These are phyloP conservation scores for Saccharomycopsis fodiens DNA, from an alignment of 805 yeast genomes.

Conservation along the genomic window DNA sequence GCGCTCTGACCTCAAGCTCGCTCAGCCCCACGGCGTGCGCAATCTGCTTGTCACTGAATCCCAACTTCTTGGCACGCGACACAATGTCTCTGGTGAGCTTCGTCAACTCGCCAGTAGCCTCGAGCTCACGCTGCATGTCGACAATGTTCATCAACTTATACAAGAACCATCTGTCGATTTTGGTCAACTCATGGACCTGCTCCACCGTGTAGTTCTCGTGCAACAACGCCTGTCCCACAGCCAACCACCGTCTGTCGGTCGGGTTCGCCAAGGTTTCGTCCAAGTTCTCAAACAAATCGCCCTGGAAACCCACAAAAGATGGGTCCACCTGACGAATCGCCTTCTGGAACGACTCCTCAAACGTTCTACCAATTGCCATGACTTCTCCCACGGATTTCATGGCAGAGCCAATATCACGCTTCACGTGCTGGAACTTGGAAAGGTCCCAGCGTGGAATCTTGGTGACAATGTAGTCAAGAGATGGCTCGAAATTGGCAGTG, in stretches of 20 bases:
- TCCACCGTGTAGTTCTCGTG: conserved; percentile 91
- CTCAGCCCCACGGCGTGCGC: conserved; percentile 62
- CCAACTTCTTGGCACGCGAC: conserved; percentile 80
- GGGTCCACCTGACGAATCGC: conserved; percentile 96
- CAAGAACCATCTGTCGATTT: conserved; percentile 94
- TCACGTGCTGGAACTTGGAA: conserved; percentile 90
- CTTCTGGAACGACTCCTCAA: conserved; percentile 96
- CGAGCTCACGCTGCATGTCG: conserved; percentile 75
- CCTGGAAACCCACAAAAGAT: conserved; percentile 84
- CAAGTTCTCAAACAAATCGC: conserved; percentile 64
- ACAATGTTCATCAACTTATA: conserved; percentile 90
- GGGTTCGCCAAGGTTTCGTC: conserved; percentile 77
- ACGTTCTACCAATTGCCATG: conserved; percentile 97
- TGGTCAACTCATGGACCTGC: conserved; percentile 81
- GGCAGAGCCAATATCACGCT: conserved; percentile 87
- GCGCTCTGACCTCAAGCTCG: conserved; percentile 77
- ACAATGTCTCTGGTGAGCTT: conserved; percentile 62
- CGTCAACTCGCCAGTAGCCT: conserved; percentile 49
- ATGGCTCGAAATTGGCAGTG: conserved; percentile 94
- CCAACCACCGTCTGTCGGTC: conserved; percentile 95
- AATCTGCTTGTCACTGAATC: conserved; percentile 93
- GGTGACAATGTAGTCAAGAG: conserved; percentile 91
- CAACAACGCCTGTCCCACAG: conserved; percentile 93
- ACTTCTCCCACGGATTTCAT: conserved; percentile 99
- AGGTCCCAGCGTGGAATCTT: conserved; percentile 99